A percentile compares a stretch with the other conserved stretches of the same genome.
These are phyloP conservation scores for Leccinum griseonigrum DNA, from an alignment of 1,284 basidiomycete genomes.

Conservation along the genomic window DNA sequence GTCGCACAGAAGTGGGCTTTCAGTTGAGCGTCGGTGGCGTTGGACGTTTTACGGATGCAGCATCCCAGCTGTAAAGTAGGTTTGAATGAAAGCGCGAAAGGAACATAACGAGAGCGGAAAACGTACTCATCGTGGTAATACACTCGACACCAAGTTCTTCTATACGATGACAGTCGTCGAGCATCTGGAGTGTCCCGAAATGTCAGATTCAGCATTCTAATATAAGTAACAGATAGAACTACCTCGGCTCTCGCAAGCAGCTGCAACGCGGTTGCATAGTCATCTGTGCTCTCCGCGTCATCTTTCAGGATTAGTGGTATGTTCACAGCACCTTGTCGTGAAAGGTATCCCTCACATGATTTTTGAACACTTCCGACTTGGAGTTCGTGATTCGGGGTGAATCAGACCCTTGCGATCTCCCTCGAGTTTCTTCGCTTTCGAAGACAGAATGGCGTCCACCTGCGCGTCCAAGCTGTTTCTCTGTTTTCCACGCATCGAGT, in stretches of 20 bases:
- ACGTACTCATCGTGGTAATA: slow-evolving; percentile 86
- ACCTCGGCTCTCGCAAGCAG: slow-evolving; percentile 58
- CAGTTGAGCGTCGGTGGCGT: slow-evolving; percentile 70
- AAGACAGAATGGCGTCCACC: slow-evolving; percentile 57
- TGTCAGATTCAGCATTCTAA: slow-evolving; percentile 6
- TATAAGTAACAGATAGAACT: slow-evolving; percentile 18
- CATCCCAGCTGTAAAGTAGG: slow-evolving; percentile 58
- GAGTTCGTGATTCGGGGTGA: background rate
- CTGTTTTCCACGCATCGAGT: slow-evolving; percentile 51
- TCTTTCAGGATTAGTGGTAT: slow-evolving; percentile 67
- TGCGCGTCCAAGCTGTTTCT: slow-evolving; percentile 67
- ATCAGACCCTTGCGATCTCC: slow-evolving; percentile 39
- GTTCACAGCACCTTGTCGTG: slow-evolving; percentile 72
- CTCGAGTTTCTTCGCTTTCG: slow-evolving; percentile 51
- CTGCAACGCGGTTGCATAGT: slow-evolving; percentile 65
- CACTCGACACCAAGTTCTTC: slow-evolving; percentile 82
- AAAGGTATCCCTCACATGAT: slow-evolving; percentile 58
- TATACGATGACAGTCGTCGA: slow-evolving; percentile 65
- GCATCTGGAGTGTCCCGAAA: slow-evolving; percentile 65
- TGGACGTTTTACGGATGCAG: slow-evolving; percentile 60
- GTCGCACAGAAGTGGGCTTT: slow-evolving; percentile 64
- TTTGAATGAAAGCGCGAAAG: slow-evolving; percentile 1
- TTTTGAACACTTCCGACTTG: slow-evolving; percentile 56
- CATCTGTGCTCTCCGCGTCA: slow-evolving; percentile 49
- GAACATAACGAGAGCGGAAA: background rate